Conservation (phyloP, 2,329 filamentous ascomycete species). For the Orbilia quercus region DNA sequence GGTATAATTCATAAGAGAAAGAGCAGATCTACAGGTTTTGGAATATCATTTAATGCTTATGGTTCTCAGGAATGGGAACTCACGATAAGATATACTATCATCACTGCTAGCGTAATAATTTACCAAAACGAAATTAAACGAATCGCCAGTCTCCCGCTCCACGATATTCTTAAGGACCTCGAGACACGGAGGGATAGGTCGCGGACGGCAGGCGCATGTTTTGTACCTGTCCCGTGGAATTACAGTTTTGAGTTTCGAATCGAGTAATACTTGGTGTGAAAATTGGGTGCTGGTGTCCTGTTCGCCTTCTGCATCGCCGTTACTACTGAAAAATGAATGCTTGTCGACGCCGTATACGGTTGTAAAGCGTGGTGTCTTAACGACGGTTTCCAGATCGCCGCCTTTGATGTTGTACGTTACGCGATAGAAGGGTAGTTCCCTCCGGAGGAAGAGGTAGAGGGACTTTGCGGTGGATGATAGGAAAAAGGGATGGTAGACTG, state of each 20-base stretch:
- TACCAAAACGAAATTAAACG: constrained; percentile 82
- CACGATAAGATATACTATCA: constrained; percentile 72
- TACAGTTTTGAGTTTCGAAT: constrained; percentile 64
- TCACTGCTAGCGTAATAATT: constrained; percentile 82
- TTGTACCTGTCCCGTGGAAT: constrained; percentile 68
- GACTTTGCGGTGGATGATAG: constrained; percentile 69
- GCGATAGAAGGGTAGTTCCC: constrained; percentile 79
- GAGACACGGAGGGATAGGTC: constrained; percentile 77
- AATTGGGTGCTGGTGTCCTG: constrained; percentile 33
- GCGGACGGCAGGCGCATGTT: constrained; percentile 67
- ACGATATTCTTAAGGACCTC: constrained; percentile 72
- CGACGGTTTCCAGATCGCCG: constrained; percentile 70
- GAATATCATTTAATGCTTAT: neutral
- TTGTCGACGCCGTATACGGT: constrained; percentile 72
- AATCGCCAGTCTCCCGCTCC: constrained; percentile 73
- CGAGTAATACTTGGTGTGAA: constrained; percentile 61
- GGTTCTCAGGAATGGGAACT: neutral
- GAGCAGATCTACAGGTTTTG: no score
- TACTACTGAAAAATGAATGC: constrained; percentile 70
- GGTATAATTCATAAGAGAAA: no score
- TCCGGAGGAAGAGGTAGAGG: constrained; percentile 77
- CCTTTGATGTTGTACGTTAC: constrained; percentile 79
- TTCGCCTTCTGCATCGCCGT: constrained; percentile 60
- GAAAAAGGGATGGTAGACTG: constrained; percentile 81
- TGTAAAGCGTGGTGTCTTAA: constrained; percentile 70